Evolutionary conservation across 2,329 filamentous ascomycete species (phyloP), one percentile per base, ranked within the genome.

Genomic region (Ambrosiella xylebori): DNA sequence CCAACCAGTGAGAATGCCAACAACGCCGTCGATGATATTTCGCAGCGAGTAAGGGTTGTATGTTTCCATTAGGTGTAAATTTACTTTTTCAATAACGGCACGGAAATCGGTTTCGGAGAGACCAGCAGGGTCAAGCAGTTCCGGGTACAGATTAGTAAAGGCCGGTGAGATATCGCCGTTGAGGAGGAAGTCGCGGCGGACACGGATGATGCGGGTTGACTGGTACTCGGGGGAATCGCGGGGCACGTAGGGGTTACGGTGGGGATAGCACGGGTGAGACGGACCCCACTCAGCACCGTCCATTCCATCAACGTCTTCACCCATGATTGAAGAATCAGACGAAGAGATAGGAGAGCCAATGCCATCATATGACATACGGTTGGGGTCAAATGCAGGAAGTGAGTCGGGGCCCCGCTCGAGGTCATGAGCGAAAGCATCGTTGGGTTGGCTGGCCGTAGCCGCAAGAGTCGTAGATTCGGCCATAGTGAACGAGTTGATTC

Each of bases 71-170:
- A 97, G 72, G 62, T 88, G 82, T 11, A 78, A 72, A 66, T 98
- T 98, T 57, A 97, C 76, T 65, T 83, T 86, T 60, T 89, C 82
- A 58, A 98, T 81, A 37, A 97, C 73, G 9, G 76, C 76, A 2
- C 93, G 81, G 66, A 98, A 98, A 64, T 95, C 88, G 60, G 84
- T 83, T 68, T 98, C 93, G 0, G 81, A 78, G 49, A 98, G 72
- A 38, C 90, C 81, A 0, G 80, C 81, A 0, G 89, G 88, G 63
- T 96, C 90, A 7, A 98, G 75, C 59, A 98, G 95, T 67, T 98
- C 93, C 0, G 93, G 93, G 65, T 98, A 98, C 2, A 96, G 75
- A 65, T 97, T 96, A 13, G 88, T 93, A 67, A 94, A 97, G 0
- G 90, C 88, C 0, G 93, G 93, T 1, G 90, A 91, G 36, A 95